Conservation (phyloP, 2,329 filamentous ascomycete genomes). For the Decorospora gaudefroyi region DNA sequence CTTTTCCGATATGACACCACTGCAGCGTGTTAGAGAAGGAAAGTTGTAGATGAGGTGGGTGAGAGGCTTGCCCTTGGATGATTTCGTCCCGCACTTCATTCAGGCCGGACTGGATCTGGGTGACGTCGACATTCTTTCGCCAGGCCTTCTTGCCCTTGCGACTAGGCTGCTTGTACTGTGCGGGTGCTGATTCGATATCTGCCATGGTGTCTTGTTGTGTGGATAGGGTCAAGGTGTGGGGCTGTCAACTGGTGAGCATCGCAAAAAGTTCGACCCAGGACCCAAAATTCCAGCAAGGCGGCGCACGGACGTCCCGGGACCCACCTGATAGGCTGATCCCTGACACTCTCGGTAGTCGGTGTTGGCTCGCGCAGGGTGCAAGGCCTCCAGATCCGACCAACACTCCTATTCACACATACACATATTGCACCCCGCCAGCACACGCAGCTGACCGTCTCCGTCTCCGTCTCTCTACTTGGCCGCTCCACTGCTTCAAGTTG, state of each 20-base stretch:
- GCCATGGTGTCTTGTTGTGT: slow-evolving; percentile 23
- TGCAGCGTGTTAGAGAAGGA: slow-evolving; percentile 46
- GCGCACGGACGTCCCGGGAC: slow-evolving; percentile 13
- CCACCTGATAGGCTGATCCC: slow-evolving; percentile 11
- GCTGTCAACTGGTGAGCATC: slow-evolving; percentile 17
- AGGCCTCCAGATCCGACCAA: slow-evolving; percentile 25
- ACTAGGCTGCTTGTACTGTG: slow-evolving; percentile 84
- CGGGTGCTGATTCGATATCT: slow-evolving; percentile 61
- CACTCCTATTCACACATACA: slow-evolving; percentile 35
- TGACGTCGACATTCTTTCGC: slow-evolving; percentile 96
- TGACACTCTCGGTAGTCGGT: slow-evolving; percentile 18
- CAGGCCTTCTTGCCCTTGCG: slow-evolving; percentile 98
- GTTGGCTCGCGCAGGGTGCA: slow-evolving; percentile 15
- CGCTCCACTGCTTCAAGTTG: neutral
- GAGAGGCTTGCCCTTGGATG: slow-evolving; percentile 72
- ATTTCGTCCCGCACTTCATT: slow-evolving; percentile 86
- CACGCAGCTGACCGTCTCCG: slow-evolving; percentile 5
- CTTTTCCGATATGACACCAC: slow-evolving; percentile 85
- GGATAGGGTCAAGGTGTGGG: slow-evolving; percentile 14
- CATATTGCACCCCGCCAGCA: slow-evolving; percentile 18
- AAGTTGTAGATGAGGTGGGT: neutral
- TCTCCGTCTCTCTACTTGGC: slow-evolving; percentile 5
- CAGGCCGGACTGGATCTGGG: slow-evolving; percentile 80
- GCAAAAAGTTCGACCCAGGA: slow-evolving; percentile 21
- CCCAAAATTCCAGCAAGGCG: slow-evolving; percentile 16